These are phyloP conservation scores for Rhipidocladum racemiflorum DNA, from an alignment of 176 grass and related monocot species.

Conservation along the genomic window DNA sequence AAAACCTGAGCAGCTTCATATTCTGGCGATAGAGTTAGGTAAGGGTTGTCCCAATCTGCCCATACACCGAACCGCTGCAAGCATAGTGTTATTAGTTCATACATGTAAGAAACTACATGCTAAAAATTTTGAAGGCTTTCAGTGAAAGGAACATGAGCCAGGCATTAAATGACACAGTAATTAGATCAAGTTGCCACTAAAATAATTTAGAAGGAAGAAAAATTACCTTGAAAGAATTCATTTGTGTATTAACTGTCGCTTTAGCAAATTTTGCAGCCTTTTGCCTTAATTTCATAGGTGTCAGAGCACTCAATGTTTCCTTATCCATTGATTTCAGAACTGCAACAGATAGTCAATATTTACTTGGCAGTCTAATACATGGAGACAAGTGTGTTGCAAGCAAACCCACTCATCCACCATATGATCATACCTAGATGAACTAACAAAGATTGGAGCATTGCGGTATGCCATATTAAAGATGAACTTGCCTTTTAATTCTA, in stretches of 20 bases:
- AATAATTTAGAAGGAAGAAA: constrained; percentile 23
- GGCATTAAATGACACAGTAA: constrained; percentile 2
- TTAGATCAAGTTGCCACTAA: neutral
- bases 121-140: neutral
- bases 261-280: constrained; percentile 99
- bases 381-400: neutral
- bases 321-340: constrained; percentile 93
- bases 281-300: constrained; percentile 85
- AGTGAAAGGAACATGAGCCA: neutral
- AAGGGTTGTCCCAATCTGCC: constrained; percentile 95
- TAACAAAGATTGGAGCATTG: neutral
- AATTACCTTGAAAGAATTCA: constrained; percentile 95
- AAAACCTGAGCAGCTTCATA: constrained; percentile 98
- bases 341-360: constrained; percentile 44
- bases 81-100: constrained; percentile 18
- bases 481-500: constrained; percentile 90
- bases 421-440: neutral
- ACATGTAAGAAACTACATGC: constrained; percentile 10
- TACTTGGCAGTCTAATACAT: constrained; percentile 5
- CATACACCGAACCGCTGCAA: constrained; percentile 81
- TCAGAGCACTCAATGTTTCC: constrained; percentile 73
- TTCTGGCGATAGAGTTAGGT: constrained; percentile 84
- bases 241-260: constrained; percentile 82
- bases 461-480: constrained; percentile 20
- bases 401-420: neutral